Percentiles rank a stretch among this genome's conserved stretches.
These are phyloP conservation scores for Solanum piurae DNA, from an alignment of 257 asterid species.

Conservation along the genomic window DNA sequence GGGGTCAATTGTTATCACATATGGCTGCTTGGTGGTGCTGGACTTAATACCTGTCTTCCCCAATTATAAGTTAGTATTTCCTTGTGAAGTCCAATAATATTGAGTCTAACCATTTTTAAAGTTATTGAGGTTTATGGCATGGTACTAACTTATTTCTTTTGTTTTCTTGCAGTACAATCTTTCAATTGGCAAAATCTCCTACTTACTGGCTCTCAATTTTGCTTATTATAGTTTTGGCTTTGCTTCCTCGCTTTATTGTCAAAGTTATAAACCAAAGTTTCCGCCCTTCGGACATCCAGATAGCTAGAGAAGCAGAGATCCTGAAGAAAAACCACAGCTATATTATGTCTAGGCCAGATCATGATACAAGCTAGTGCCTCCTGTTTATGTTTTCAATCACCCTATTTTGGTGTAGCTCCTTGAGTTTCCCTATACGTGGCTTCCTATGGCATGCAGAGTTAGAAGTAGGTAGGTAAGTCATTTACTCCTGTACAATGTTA, in stretches of 20 bases:
- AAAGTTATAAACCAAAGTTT: constrained; percentile 62
- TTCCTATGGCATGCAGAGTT: constrained; percentile 16
- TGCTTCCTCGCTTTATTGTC: constrained; percentile 84
- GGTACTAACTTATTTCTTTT: background rate
- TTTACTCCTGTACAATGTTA: background rate
- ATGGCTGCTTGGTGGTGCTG: constrained; percentile 32
- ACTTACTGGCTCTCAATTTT: constrained; percentile 83
- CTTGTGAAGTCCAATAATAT: background rate
- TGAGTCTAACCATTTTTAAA: background rate
- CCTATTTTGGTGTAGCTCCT: constrained; percentile 11
- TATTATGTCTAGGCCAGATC: constrained; percentile 34
- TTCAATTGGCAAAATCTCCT: constrained; percentile 61
- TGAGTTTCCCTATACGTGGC: constrained; percentile 15
- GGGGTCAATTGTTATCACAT: constrained; percentile 66
- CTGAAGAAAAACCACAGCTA: constrained; percentile 34
- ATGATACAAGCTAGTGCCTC: constrained; percentile 33
- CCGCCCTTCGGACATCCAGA: constrained; percentile 89
- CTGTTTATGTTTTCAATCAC: constrained; percentile 10
- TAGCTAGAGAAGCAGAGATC: constrained; percentile 93
- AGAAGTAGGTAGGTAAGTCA: constrained; percentile 17
- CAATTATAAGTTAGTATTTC: constrained; percentile 73
- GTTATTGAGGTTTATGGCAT: background rate
- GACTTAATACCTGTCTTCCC: constrained; percentile 73
- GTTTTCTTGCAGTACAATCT: constrained; percentile 68
- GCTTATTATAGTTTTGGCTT: constrained; percentile 61